A percentile compares a stretch with the other conserved stretches of the same genome.
phyloP scores from a whole-genome alignment of 75 land plant genomes.

The Selaginella tamariscina region DNA sequence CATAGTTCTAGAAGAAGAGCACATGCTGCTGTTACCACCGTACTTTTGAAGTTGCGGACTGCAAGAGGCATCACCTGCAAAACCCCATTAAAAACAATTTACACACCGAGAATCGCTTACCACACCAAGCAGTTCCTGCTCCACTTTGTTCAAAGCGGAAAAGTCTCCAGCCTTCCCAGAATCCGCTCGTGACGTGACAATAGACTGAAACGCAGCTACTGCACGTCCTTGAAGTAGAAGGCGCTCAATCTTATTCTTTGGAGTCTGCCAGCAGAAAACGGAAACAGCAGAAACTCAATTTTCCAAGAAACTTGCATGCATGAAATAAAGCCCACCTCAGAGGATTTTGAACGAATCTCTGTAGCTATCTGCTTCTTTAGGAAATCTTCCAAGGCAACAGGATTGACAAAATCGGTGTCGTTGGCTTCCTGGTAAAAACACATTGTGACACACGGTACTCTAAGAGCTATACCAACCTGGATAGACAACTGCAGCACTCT shows the following conservation, averaged over 20 bases:
- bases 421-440: neutral
- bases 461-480: slow-evolving; percentile 41
- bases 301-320: neutral
- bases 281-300: neutral
- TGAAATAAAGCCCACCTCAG: neutral
- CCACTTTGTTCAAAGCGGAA: neutral
- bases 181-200: slow-evolving; percentile 22
- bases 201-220: slow-evolving; percentile 67
- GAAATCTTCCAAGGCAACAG: neutral
- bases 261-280: slow-evolving; percentile 33
- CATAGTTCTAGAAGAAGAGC: slow-evolving; percentile 77
- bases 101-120: neutral
- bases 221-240: slow-evolving; percentile 85
- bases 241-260: slow-evolving; percentile 63
- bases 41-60: slow-evolving; percentile 57
- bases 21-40: slow-evolving; percentile 68
- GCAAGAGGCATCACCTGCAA: slow-evolving; percentile 77
- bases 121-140: neutral
- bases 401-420: neutral
- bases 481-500: slow-evolving; percentile 63
- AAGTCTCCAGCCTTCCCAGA: neutral
- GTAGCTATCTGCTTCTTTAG: neutral
- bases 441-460: neutral
- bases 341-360: neutral
- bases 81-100: neutral